Percentiles rank a stretch among this genome's conserved stretches.
These are phyloP conservation scores for Lupinus albus DNA, from an alignment of 306 rosid species.

Conservation along the genomic window DNA sequence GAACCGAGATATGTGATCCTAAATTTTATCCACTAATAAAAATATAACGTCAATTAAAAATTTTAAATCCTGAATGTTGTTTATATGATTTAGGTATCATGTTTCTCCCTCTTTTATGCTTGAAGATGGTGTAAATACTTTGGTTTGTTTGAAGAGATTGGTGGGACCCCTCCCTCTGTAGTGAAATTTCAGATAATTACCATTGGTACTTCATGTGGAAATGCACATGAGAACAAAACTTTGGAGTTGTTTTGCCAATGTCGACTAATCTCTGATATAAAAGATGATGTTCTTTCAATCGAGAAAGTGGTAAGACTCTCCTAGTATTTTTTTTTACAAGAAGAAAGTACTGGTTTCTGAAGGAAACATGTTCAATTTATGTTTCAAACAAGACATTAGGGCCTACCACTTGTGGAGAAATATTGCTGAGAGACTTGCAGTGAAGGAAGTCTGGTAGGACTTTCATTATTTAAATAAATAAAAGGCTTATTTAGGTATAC, in stretches of 20 bases:
- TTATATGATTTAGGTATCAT: too few relatives aligned
- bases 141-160: conserved; percentile 65
- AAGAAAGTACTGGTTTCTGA: too few relatives aligned
- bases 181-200: conserved; percentile 48
- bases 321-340: too few relatives aligned
- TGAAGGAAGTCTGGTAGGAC: conserved; percentile 53
- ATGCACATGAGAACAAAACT: conserved; percentile 40
- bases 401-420: conserved; percentile 43
- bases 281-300: conserved; percentile 32
- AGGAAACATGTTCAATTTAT: conserved; percentile 45
- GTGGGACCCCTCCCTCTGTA: conserved; percentile 51
- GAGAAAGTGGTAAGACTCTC: conserved; percentile 31
- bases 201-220: conserved; percentile 44
- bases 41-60: too few relatives aligned
- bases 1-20: too few relatives aligned
- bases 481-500: not conserved
- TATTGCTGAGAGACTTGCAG: conserved; percentile 49
- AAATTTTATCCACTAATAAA: too few relatives aligned
- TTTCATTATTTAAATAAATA: not conserved
- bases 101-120: conserved; percentile 49
- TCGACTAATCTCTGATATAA: conserved; percentile 44
- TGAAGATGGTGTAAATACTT: conserved; percentile 41
- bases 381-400: conserved; percentile 52
- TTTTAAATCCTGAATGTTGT: too few relatives aligned
- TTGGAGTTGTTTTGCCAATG: conserved; percentile 54